These are phyloP conservation scores for Escallonia rubra DNA, from an alignment of 129 eudicot species.

Conservation along the genomic window DNA sequence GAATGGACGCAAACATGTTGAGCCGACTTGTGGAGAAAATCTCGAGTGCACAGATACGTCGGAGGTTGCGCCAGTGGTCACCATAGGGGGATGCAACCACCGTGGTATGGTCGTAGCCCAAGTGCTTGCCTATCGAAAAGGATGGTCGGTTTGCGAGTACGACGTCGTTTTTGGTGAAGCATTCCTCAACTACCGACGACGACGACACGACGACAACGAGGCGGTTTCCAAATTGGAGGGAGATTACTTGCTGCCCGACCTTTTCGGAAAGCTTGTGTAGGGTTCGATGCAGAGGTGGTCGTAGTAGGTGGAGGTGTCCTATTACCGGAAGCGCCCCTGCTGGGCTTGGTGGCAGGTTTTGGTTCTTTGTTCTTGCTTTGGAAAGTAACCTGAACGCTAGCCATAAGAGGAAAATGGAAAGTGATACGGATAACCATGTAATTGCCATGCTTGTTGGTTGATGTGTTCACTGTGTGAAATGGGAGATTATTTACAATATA, in stretches of 20 bases:
- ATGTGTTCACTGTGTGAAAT: no score
- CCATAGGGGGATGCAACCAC: constrained; percentile 33
- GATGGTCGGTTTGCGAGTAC: constrained; percentile 44
- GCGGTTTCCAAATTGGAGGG: constrained; percentile 28
- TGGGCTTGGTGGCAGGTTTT: constrained; percentile 38
- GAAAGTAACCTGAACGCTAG: no score
- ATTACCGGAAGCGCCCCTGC: constrained; percentile 23
- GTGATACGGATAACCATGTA: no score
- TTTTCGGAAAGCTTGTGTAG: constrained; percentile 20
- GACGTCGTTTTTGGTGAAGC: constrained; percentile 47
- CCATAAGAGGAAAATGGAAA: no score
- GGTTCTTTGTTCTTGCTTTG: not conserved
- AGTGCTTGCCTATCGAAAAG: constrained; percentile 15
- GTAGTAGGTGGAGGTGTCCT: constrained; percentile 37
- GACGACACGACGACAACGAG: constrained; percentile 29
- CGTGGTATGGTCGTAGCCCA: constrained; percentile 38
- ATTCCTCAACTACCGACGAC: constrained; percentile 24
- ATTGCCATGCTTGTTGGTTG: no score
- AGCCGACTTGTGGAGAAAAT: constrained; percentile 41
- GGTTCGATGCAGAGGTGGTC: constrained; percentile 20
- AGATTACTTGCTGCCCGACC: constrained; percentile 30
- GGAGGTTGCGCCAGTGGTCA: constrained; percentile 50
- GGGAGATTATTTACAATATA: no score
- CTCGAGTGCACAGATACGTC: constrained; percentile 27
- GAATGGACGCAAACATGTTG: constrained; percentile 14